These are phyloP conservation scores for Tolypocladium tropicale DNA, from an alignment of 2,329 filamentous ascomycete genomes.

Conservation along the genomic window DNA sequence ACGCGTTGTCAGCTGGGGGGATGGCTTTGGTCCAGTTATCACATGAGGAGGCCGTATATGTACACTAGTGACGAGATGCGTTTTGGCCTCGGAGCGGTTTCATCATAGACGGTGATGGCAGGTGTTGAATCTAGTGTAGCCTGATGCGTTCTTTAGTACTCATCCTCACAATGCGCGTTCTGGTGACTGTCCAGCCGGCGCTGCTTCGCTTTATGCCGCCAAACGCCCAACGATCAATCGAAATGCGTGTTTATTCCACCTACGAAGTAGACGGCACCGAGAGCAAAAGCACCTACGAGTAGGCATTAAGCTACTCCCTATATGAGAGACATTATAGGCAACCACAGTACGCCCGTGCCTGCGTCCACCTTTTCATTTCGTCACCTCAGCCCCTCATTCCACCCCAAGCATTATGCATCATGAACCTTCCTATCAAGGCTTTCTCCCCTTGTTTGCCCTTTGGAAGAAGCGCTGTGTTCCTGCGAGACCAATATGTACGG, in stretches of 20 bases:
- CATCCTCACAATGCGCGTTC: not conserved
- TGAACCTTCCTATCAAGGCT: not conserved
- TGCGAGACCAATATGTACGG: constrained; percentile 5
- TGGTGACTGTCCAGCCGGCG: no score
- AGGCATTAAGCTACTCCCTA: not conserved
- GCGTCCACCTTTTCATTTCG: not conserved
- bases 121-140: constrained; percentile 32
- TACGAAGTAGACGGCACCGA: no score
- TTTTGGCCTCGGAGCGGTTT: constrained; percentile 28
- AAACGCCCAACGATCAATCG: not conserved
- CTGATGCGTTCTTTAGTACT: constrained; percentile 20
- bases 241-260: not conserved
- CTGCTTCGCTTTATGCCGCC: not conserved
- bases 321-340: constrained; percentile 1
- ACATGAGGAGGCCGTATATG: constrained; percentile 25
- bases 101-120: constrained; percentile 36
- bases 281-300: not conserved
- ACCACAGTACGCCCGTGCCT: no score
- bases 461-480: not conserved
- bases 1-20: not conserved
- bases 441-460: not conserved
- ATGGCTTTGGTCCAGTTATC: not conserved
- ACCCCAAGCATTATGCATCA: not conserved
- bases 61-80: constrained; percentile 41
- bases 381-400: not conserved